Evolutionary conservation across 2,329 filamentous ascomycete genomes (phyloP).

Genomic region (Aspergillus piperis): DNA sequence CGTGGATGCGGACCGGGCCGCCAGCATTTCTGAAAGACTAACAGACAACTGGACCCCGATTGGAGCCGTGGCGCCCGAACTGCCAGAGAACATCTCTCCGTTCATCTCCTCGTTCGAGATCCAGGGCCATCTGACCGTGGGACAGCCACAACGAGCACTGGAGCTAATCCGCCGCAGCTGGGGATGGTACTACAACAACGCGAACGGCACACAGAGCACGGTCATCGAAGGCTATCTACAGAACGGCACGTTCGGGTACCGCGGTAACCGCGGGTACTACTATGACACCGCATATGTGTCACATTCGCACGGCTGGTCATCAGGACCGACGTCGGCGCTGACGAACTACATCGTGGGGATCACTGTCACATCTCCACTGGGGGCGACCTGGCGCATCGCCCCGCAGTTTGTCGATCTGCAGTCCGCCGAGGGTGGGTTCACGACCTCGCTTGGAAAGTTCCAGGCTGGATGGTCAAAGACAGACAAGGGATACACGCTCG

Average conservation of each 20-base stretch:
- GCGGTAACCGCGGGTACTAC: constrained; percentile 54
- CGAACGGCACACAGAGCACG: constrained; percentile 60
- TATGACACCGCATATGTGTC: constrained; percentile 49
- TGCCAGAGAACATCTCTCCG: constrained; percentile 59
- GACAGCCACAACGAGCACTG: constrained; percentile 54
- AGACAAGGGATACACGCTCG: constrained; percentile 20
- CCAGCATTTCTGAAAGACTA: constrained; percentile 49
- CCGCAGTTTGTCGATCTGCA: constrained; percentile 49
- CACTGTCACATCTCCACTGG: constrained; percentile 42
- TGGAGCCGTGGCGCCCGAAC: constrained; percentile 58
- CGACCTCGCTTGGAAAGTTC: constrained; percentile 44
- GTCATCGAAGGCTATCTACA: constrained; percentile 61
- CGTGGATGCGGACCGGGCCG: constrained; percentile 37
- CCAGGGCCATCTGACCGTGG: constrained; percentile 56
- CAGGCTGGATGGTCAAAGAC: constrained; percentile 23
- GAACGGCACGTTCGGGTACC: constrained; percentile 61
- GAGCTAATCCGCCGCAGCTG: constrained; percentile 58
- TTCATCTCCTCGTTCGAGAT: constrained; percentile 63
- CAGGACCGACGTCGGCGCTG: constrained; percentile 46
- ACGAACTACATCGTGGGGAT: constrained; percentile 51
- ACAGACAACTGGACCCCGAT: constrained; percentile 58
- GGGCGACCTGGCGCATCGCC: constrained; percentile 46
- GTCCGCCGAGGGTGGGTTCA: constrained; percentile 49
- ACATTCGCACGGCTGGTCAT: constrained; percentile 48
- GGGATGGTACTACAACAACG: constrained; percentile 62